A percentile compares a stretch with the other conserved stretches of the same genome.
These are phyloP conservation scores for Alternaria consortialis DNA, from an alignment of 2,329 filamentous ascomycete genomes.

Conservation along the genomic window DNA sequence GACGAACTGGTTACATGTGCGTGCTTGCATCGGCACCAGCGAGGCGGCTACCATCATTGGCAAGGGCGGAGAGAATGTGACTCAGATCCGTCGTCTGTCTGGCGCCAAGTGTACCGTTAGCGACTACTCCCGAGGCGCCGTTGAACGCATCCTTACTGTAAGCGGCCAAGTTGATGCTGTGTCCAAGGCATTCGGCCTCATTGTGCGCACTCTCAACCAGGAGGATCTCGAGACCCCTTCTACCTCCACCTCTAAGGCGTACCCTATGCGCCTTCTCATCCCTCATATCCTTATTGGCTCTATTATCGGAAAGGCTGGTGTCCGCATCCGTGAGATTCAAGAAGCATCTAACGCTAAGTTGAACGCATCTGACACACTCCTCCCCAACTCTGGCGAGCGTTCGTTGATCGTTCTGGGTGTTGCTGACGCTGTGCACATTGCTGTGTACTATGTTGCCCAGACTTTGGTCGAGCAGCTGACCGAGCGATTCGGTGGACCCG, in stretches of 20 bases:
- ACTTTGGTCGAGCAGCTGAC: slow-evolving; percentile 98
- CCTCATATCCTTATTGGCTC: slow-evolving; percentile 97
- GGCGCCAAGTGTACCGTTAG: slow-evolving; percentile 98
- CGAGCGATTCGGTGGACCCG: slow-evolving; percentile 93
- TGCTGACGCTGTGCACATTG: slow-evolving; percentile 97
- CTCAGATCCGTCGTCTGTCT: slow-evolving; percentile 92
- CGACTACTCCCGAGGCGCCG: slow-evolving; percentile 95
- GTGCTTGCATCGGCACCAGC: slow-evolving; percentile 94
- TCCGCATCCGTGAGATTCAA: slow-evolving; percentile 97
- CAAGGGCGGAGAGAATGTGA: slow-evolving; percentile 98
- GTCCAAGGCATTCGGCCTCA: slow-evolving; percentile 98
- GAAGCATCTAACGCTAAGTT: slow-evolving; percentile 95
- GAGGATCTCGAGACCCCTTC: slow-evolving; percentile 89
- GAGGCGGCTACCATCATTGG: slow-evolving; percentile 98
- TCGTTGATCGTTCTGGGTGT: slow-evolving; percentile 98
- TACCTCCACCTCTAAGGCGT: slow-evolving; percentile 94
- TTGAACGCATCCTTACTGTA: slow-evolving; percentile 96
- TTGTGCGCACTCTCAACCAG: slow-evolving; percentile 97
- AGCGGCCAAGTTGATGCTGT: slow-evolving; percentile 96
- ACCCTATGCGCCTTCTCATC: slow-evolving; percentile 92
- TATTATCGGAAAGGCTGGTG: slow-evolving; percentile 97
- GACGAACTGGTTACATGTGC: slow-evolving; percentile 94
- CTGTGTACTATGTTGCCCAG: slow-evolving; percentile 97
- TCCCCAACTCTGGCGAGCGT: slow-evolving; percentile 93
- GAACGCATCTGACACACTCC: slow-evolving; percentile 93